phyloP scores from a whole-genome alignment of 1,284 basidiomycete species.

The Cryptococcus sp. region DNA sequence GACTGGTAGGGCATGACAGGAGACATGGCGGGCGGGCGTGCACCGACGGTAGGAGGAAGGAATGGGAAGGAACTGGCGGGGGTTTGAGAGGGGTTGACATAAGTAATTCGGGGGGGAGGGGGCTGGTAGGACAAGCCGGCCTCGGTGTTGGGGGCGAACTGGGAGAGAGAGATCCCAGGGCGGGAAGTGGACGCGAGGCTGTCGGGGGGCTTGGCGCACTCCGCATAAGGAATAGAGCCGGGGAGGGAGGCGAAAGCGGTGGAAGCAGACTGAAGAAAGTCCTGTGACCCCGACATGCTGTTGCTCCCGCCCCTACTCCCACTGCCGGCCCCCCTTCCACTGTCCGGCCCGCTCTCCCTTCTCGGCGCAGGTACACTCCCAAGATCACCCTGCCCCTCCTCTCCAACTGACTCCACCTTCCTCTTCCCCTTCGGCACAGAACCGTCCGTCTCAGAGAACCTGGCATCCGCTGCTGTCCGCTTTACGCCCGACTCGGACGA shows the following conservation, averaged over 20 bases:
- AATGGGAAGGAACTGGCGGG: conserved; percentile 22
- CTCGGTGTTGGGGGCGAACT: not conserved
- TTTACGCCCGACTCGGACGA: conserved; percentile 15
- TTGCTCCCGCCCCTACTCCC: conserved; percentile 2
- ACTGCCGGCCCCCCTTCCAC: not conserved
- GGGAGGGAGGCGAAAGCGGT: conserved; percentile 2
- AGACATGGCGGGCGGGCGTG: conserved; percentile 14
- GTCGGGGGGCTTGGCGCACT: not conserved
- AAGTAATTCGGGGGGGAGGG: conserved; percentile 24
- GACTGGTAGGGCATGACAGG: conserved; percentile 9
- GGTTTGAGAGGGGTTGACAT: conserved; percentile 38
- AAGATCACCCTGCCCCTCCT: not conserved
- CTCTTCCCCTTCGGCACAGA: conserved; percentile 11
- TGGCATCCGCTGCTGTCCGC: conserved; percentile 14
- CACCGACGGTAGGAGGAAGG: conserved; percentile 21
- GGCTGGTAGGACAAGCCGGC: conserved; percentile 10
- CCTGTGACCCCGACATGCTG: not conserved
- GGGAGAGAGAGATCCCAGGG: not conserved
- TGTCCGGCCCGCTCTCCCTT: conserved; percentile 1
- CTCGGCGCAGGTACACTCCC: conserved; percentile 3
- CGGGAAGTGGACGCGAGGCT: not conserved
- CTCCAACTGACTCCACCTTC: conserved; percentile 10
- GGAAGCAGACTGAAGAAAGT: too few species aligned
- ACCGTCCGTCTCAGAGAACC: conserved; percentile 7
- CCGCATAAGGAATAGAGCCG: conserved; percentile 7